Percentiles rank a stretch among this genome's conserved stretches.
Conservation (phyloP, 352 stramenopile genomes). For the Phytophthora megakarya region DNA sequence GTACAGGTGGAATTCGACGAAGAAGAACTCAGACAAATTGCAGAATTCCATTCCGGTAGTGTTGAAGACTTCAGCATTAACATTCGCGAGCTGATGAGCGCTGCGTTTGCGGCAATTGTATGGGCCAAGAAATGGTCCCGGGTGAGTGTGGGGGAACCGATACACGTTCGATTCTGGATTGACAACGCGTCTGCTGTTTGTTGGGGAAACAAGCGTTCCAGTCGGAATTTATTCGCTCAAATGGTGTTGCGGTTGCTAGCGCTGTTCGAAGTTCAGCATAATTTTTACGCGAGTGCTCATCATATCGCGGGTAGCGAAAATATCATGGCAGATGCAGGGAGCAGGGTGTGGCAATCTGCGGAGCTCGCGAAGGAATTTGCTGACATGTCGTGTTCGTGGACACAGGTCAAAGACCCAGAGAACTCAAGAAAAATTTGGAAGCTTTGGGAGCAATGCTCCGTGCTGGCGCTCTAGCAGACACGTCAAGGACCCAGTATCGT, state of each 20-base stretch:
- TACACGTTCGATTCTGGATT: constrained; percentile 16
- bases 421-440: constrained; percentile 16
- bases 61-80: constrained; percentile 5
- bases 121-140: background rate
- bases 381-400: constrained; percentile 15
- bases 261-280: constrained; percentile 6
- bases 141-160: background rate
- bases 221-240: constrained; percentile 15
- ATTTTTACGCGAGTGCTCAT: constrained; percentile 5
- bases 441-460: constrained; percentile 23
- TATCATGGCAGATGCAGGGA: constrained; percentile 8
- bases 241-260: constrained; percentile 6
- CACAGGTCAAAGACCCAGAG: constrained; percentile 11
- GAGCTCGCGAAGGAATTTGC: constrained; percentile 4
- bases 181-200: constrained; percentile 10
- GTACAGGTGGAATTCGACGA: constrained; percentile 14
- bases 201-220: constrained; percentile 13
- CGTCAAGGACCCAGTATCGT: background rate
- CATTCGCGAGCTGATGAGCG: background rate
- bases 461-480: constrained; percentile 12
- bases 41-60: background rate
- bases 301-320: constrained; percentile 3
- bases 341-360: constrained; percentile 22
- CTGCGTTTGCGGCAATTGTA: background rate
- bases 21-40: constrained; percentile 1